Conservation (phyloP, 306 rosid genomes). For the Begonia peltatifolia region DNA sequence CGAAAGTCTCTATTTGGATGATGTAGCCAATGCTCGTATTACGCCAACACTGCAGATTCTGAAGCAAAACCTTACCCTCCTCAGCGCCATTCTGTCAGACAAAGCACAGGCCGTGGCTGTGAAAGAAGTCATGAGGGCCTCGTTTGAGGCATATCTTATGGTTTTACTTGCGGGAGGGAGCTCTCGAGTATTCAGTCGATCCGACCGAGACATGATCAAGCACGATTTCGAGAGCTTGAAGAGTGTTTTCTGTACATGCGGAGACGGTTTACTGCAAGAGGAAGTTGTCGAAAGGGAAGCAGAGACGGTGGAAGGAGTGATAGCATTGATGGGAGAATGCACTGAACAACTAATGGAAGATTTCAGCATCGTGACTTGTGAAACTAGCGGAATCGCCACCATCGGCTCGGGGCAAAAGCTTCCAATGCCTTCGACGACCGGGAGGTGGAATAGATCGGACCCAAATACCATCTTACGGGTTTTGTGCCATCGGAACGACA, state of each 20-base stretch:
- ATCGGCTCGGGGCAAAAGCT: slow-evolving; percentile 44
- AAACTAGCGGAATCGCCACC: slow-evolving; percentile 56
- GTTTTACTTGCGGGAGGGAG: slow-evolving; percentile 81
- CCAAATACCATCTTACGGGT: slow-evolving; percentile 88
- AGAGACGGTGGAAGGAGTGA: slow-evolving; percentile 57
- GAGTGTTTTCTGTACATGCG: slow-evolving; percentile 47
- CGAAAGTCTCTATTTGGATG: slow-evolving; percentile 45
- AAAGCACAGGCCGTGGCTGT: slow-evolving; percentile 70
- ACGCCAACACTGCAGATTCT: slow-evolving; percentile 53
- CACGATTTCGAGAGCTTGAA: slow-evolving; percentile 75
- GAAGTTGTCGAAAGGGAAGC: slow-evolving; percentile 66
- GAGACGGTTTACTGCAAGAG: slow-evolving; percentile 68
- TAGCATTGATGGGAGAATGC: slow-evolving; percentile 45
- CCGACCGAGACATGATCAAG: slow-evolving; percentile 44
- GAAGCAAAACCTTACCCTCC: slow-evolving; percentile 64
- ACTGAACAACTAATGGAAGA: slow-evolving; percentile 84
- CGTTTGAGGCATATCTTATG: slow-evolving; percentile 84
- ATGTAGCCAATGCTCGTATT: slow-evolving; percentile 55
- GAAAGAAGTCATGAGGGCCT: slow-evolving; percentile 75
- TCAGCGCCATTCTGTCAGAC: slow-evolving; percentile 48
- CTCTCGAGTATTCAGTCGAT: slow-evolving; percentile 41
- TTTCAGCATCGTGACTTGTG: slow-evolving; percentile 59
- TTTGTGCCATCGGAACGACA: slow-evolving; percentile 69
- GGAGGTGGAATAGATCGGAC: slow-evolving; percentile 73
- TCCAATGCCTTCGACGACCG: slow-evolving; percentile 91